Base-by-base conservation (phyloP, 169 alveolate genomes). In the Prorocentrum cordatum region DNA sequence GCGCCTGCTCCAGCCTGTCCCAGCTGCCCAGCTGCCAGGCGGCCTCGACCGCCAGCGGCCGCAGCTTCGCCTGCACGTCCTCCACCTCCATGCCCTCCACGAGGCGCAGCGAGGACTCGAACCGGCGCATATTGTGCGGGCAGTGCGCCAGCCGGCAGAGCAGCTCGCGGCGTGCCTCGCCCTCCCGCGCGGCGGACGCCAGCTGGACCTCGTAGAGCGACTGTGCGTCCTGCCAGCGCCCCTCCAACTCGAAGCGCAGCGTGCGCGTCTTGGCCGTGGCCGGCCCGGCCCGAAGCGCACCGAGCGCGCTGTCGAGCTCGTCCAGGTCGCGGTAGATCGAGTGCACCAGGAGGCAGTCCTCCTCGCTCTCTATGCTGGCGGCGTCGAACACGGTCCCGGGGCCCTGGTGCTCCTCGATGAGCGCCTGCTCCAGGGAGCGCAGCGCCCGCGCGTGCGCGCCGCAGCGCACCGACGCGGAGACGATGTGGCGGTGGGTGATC, bases 21-120 rank as follows among this genome's bases (percentile, higher is more conserved):
- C 86, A 75, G 29, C 86, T 75, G 68, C 86, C 24, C 5, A 75
- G 86, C 45, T 75, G 86, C 86, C 86, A 75, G 7, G 86, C 86
- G 16, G 86, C 86, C 86, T 75, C 72, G 20, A 75, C 86, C 3
- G 86, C 54, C 6, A 45, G 50, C 14, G 86, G 86, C 29, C 71
- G 86, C 59, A 75, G 38, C 18, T 31, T 31, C 36, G 29, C 71
- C 3, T 70, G 16, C 14, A 75, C 36, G 0, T 75, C 72, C 22
- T 70, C 72, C 39, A 47, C n/a, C 58, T 75, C 86, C 86, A 75
- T 75, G 45, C 86, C 86, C 12, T 29, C 32, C 59, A 75, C 54
- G 14, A 75, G 86, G 38, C 54, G 71, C 58, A 75, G 18, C 36
- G 86, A 75, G 32, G 72, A 50, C 20, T 75, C 86, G 42, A 47